phyloP scores from a whole-genome alignment of 352 stramenopile species.

The Phytophthora sp. region DNA sequence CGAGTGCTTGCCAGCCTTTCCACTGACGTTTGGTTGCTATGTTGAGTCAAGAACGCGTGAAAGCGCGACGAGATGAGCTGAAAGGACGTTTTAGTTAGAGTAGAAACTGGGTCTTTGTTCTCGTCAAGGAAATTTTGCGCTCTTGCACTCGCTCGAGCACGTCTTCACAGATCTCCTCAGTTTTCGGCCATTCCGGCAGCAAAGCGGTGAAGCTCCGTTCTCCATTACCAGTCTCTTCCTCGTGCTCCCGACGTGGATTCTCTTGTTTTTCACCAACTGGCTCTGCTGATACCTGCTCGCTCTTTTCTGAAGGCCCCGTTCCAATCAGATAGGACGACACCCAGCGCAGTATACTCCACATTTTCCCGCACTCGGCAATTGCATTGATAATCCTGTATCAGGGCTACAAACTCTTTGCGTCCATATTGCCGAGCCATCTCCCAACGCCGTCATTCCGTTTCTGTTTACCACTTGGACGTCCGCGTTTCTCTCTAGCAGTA shows the following conservation, averaged over 20 bases:
- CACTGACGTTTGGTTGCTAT: slow-evolving; percentile 17
- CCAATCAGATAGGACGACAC: background rate
- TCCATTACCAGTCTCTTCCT: background rate
- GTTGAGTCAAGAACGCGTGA: slow-evolving; percentile 20
- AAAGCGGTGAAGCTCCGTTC: slow-evolving; percentile 1
- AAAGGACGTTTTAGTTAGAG: background rate
- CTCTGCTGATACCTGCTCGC: too few species aligned
- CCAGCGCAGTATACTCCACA: background rate
- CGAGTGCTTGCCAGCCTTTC: slow-evolving; percentile 19
- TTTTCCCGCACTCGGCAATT: too few species aligned
- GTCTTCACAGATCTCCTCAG: slow-evolving; percentile 24
- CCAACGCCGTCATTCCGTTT: background rate
- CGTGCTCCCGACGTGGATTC: background rate
- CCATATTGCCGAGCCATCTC: background rate
- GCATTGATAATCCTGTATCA: background rate
- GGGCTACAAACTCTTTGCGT: background rate
- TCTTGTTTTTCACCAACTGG: too few species aligned
- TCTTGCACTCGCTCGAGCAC: slow-evolving; percentile 11
- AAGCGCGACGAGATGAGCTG: slow-evolving; percentile 7
- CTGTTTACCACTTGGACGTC: background rate
- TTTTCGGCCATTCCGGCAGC: slow-evolving; percentile 10
- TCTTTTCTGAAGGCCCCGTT: too few species aligned
- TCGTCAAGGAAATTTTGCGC: slow-evolving; percentile 9
- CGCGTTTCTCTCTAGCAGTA: background rate
- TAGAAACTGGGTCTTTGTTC: background rate